These are phyloP conservation scores for Gonapodya sp. DNA, from an alignment of 192 early-diverging fungal species.

Conservation along the genomic window DNA sequence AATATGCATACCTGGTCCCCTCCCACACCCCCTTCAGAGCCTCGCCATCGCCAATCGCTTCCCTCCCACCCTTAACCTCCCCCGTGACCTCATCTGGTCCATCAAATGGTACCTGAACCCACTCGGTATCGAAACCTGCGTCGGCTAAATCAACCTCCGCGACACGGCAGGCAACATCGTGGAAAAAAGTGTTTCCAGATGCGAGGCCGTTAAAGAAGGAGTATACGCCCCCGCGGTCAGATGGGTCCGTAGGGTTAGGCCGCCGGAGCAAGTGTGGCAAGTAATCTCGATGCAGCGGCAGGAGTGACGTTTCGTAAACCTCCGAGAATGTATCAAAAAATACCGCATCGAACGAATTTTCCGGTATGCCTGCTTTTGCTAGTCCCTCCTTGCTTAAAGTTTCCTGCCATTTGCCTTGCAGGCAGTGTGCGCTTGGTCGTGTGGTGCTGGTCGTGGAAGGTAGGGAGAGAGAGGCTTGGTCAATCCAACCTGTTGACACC, in stretches of 20 bases:
- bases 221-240: constrained; percentile 70
- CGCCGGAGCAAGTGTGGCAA: constrained; percentile 3
- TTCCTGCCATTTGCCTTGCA: constrained; percentile 92
- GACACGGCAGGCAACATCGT: constrained; percentile 86
- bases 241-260: constrained; percentile 33
- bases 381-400: neutral
- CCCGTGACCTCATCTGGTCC: neutral
- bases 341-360: constrained; percentile 73
- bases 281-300: neutral
- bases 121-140: constrained; percentile 68
- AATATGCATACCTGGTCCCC: neutral
- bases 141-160: constrained; percentile 71
- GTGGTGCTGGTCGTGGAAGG: constrained; percentile 50
- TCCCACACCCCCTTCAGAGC: neutral
- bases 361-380: constrained; percentile 43
- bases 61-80: neutral
- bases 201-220: constrained; percentile 93
- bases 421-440: constrained; percentile 53
- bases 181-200: constrained; percentile 90
- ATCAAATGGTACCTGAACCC: neutral
- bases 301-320: constrained; percentile 56
- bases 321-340: constrained; percentile 95
- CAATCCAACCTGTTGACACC: constrained; percentile 63
- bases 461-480: neutral
- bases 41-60: constrained; percentile 4